phyloP scores from a whole-genome alignment of 2,329 filamentous ascomycete species.

The Seiridium unicorne region DNA sequence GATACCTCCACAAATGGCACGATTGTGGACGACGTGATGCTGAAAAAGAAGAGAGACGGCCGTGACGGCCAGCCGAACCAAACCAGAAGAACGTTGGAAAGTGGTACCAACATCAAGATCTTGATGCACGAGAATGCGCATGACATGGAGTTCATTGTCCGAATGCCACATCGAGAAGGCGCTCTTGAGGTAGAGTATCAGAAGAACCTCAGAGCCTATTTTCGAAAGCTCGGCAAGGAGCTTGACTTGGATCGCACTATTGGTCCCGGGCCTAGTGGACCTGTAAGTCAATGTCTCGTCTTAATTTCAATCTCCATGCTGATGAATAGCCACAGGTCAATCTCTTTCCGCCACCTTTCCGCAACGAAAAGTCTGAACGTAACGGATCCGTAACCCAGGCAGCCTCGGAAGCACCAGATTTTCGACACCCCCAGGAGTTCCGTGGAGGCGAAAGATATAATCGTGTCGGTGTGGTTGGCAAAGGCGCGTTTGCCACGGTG shows the following conservation, averaged over 20 bases:
- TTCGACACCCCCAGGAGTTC: constrained; percentile 63
- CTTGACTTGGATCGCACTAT: constrained; percentile 41
- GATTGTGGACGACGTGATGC: constrained; percentile 70
- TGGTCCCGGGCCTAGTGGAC: constrained; percentile 45
- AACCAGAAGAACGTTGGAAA: constrained; percentile 62
- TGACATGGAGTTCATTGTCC: constrained; percentile 80
- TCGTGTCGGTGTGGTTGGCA: constrained; percentile 76
- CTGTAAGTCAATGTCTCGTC: constrained; percentile 29
- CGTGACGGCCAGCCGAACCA: constrained; percentile 30
- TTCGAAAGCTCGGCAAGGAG: constrained; percentile 37
- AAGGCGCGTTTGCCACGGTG: constrained; percentile 92
- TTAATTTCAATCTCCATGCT: constrained; percentile 8
- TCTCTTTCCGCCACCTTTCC: constrained; percentile 21
- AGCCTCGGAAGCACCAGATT: constrained; percentile 13
- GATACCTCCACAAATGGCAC: constrained; percentile 97
- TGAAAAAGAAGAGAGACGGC: constrained; percentile 47
- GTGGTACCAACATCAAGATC: constrained; percentile 73
- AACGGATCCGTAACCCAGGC: not conserved
- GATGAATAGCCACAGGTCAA: constrained; percentile 25
- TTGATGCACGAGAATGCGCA: constrained; percentile 47
- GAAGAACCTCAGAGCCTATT: constrained; percentile 67
- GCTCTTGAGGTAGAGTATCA: constrained; percentile 63
- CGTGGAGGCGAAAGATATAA: constrained; percentile 84
- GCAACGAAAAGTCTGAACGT: constrained; percentile 8
- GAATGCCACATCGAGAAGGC: constrained; percentile 75